Evolutionary conservation across 305 asterid genomes (phyloP).

Genomic region (Fraxinus sp.): DNA sequence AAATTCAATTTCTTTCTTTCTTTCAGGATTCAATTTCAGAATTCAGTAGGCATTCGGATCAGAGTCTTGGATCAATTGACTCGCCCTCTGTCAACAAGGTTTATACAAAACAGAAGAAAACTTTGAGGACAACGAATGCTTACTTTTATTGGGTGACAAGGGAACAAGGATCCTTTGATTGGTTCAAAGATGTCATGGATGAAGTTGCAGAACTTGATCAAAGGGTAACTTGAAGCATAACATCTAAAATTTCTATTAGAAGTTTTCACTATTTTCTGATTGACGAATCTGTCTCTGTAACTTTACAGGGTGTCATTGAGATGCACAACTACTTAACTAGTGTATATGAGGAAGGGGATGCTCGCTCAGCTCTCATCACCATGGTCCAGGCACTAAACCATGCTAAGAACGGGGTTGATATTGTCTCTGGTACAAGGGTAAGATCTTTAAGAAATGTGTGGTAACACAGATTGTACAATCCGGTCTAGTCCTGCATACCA

Average conservation of each 20-base stretch:
- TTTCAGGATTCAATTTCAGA: constrained; percentile 62
- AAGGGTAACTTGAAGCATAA: background rate
- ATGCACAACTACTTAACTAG: background rate
- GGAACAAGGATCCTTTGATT: background rate
- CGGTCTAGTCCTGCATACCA: background rate
- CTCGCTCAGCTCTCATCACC: background rate
- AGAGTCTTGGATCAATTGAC: constrained; percentile 43
- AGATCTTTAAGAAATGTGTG: background rate
- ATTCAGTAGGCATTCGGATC: constrained; percentile 64
- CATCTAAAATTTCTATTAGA: background rate
- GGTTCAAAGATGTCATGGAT: background rate
- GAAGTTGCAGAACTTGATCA: background rate
- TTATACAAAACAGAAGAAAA: constrained; percentile 55
- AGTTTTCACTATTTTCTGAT: background rate
- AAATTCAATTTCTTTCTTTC: background rate
- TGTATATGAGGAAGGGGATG: background rate
- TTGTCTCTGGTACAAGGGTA: constrained; percentile 1
- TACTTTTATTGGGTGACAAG: background rate
- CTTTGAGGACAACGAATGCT: constrained; percentile 26
- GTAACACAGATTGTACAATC: background rate
- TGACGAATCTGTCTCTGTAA: background rate
- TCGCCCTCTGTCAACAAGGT: constrained; percentile 43
- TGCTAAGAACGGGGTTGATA: background rate
- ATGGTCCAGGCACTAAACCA: background rate
- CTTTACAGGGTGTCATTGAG: background rate